Conservation (phyloP, 345 rosid species). For the Passiflora organensis region DNA sequence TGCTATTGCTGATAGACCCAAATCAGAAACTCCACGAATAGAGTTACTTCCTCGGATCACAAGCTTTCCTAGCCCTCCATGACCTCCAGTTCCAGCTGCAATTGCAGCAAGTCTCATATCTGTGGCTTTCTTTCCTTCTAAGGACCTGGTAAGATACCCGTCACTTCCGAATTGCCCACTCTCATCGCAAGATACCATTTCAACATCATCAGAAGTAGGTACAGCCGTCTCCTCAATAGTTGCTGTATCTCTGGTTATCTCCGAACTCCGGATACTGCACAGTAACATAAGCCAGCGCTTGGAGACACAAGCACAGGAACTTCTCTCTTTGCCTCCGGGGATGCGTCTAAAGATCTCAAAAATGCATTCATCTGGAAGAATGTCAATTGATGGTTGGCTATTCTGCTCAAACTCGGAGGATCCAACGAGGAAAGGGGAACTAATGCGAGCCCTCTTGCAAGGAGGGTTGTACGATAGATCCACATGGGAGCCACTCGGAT, state of each 20-base stretch:
- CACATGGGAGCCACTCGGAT: slow-evolving; percentile 37
- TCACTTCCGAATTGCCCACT: no score
- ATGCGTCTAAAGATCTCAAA: slow-evolving; percentile 65
- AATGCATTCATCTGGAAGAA: slow-evolving; percentile 76
- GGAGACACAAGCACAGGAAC: slow-evolving; percentile 57
- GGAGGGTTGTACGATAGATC: slow-evolving; percentile 43
- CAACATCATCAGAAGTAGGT: slow-evolving; percentile 29
- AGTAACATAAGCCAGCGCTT: slow-evolving; percentile 60
- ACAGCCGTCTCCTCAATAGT: slow-evolving; percentile 9
- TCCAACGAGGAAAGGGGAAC: slow-evolving; percentile 27
- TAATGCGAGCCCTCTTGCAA: slow-evolving; percentile 57
- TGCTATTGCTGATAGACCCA: slow-evolving; percentile 54
- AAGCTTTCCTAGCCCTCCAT: slow-evolving; percentile 69
- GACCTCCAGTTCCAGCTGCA: slow-evolving; percentile 57
- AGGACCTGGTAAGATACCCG: slow-evolving; percentile 56
- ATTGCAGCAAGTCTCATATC: slow-evolving; percentile 66
- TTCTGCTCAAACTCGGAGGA: slow-evolving; percentile 23
- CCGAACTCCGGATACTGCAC: slow-evolving; percentile 48
- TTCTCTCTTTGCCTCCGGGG: slow-evolving; percentile 46
- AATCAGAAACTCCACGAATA: slow-evolving; percentile 41
- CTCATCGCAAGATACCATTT: slow-evolving; percentile 36
- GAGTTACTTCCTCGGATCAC: slow-evolving; percentile 51
- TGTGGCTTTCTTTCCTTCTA: slow-evolving; percentile 74
- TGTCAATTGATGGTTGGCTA: slow-evolving; percentile 43
- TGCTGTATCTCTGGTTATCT: slow-evolving; percentile 16